phyloP scores from a whole-genome alignment of 441 rosid genomes.

The Erysimum cheiri region DNA sequence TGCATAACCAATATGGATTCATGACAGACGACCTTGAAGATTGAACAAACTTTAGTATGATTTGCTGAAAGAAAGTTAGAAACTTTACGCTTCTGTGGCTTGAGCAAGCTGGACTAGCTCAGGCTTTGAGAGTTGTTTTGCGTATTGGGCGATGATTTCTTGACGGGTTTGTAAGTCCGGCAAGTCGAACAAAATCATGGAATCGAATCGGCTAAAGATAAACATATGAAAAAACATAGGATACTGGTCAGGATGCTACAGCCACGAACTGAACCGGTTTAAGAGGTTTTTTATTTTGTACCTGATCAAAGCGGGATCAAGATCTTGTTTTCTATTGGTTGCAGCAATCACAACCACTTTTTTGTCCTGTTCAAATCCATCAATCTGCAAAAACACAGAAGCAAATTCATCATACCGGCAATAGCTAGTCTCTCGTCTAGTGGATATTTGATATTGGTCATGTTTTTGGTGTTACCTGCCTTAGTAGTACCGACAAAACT shows the following conservation, averaged over 20 bases:
- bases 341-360: slow-evolving; percentile 92
- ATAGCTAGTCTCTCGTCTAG: neutral
- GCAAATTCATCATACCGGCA: neutral
- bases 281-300: slow-evolving; percentile 28
- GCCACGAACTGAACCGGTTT: neutral
- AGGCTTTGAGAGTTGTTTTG: slow-evolving; percentile 76
- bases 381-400: slow-evolving; percentile 59
- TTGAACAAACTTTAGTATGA: neutral
- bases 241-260: slow-evolving; percentile 18
- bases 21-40: neutral
- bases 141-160: slow-evolving; percentile 81
- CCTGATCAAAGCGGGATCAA: slow-evolving; percentile 94
- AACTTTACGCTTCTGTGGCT: slow-evolving; percentile 60
- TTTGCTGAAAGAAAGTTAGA: neutral
- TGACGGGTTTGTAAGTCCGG: slow-evolving; percentile 77
- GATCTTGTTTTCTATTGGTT: slow-evolving; percentile 95
- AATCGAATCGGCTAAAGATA: slow-evolving; percentile 82
- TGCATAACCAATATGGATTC: slow-evolving; percentile 39
- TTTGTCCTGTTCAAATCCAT: slow-evolving; percentile 94
- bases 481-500: slow-evolving; percentile 81
- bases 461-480: slow-evolving; percentile 63
- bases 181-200: slow-evolving; percentile 75
- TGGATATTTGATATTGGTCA: neutral
- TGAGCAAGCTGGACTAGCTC: slow-evolving; percentile 73
- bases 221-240: slow-evolving; percentile 28